A percentile compares a stretch with the other conserved stretches of the same genome.
Evolutionary conservation across 129 eudicot species (phyloP).

Genomic region (Tagetes patula): DNA sequence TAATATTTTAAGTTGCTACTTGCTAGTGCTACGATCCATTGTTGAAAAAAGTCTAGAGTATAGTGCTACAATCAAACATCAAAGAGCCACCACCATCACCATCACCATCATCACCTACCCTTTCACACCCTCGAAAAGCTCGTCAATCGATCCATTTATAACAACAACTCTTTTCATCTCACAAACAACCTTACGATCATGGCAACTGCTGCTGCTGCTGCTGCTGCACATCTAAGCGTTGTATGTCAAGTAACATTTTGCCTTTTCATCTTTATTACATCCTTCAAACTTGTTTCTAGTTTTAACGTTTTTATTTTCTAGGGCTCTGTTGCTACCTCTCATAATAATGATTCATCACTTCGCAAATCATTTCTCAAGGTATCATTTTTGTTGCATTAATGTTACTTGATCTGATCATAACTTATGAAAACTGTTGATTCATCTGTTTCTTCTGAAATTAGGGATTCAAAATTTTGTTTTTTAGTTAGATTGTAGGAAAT

Average conservation of each 20-base stretch:
- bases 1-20: too few relatives aligned
- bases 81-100: constrained; percentile 4
- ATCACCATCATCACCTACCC: background rate
- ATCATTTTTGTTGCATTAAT: too few relatives aligned
- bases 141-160: constrained; percentile 5
- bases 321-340: constrained; percentile 22
- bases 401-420: too few relatives aligned
- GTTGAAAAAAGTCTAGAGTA: too few relatives aligned
- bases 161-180: background rate
- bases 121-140: constrained; percentile 34
- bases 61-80: constrained; percentile 1
- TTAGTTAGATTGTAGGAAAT: too few relatives aligned
- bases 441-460: too few relatives aligned
- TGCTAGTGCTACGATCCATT: too few relatives aligned
- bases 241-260: constrained; percentile 18
- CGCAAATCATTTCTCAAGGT: background rate
- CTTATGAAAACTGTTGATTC: too few relatives aligned
- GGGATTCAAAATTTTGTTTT: too few relatives aligned
- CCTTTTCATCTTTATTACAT: background rate
- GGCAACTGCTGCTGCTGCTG: background rate
- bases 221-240: constrained; percentile 29
- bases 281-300: background rate
- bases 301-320: background rate
- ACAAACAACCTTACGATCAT: constrained; percentile 10
- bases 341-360: constrained; percentile 22